Base-by-base conservation (phyloP, 2,329 filamentous ascomycete genomes). In the Diaporthe sp. region DNA sequence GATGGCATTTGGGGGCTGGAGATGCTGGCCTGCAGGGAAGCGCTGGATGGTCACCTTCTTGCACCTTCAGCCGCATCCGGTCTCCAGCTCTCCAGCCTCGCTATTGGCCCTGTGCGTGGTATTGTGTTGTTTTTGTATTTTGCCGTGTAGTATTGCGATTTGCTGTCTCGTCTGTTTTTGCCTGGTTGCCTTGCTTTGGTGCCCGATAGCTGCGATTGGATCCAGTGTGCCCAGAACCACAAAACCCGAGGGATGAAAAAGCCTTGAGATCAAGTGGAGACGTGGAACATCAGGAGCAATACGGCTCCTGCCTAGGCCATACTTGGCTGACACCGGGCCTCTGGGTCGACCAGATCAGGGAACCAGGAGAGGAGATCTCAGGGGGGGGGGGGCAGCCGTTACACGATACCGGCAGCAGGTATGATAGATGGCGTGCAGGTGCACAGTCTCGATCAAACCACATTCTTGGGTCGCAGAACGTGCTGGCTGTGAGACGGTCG, bases 1-100 rank as follows among this genome's bases (percentile, higher is more conserved):
- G 47, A 55, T 55, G 31, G 65, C 65, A 70, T 42, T 55, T 53
- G 65, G 34, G 65, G 58, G 31, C 31, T 70, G 28, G n/a, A 70
- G 65, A 70, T 70, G 42, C 28, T 70, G 65, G 65, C 10, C 47
- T 70, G 53, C 39, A 72, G 53, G 31, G 53, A 60, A 47, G 13
- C 53, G 53, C 53, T n/a, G 25, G 53, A n/a, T 25, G 70, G 55
- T 44, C 39, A 28, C 31, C 65, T 34, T 53, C 31, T 39, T 55
- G 49, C 34, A 34, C 15, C 55, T 60, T 72, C 70, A 72, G 70
- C 70, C 70, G 55, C 70, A 72, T 61, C 55, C 70, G 39, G 42
- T 28, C 15, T 34, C n/a, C 65, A 37, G 65, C 42, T 28, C 15
- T 34, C n/a, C 65, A 37, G 65, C 42, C 70, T 61, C 51, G 55